These are phyloP conservation scores for Fraxinus quadrangulata DNA, from an alignment of 257 asterid genomes.

Conservation along the genomic window DNA sequence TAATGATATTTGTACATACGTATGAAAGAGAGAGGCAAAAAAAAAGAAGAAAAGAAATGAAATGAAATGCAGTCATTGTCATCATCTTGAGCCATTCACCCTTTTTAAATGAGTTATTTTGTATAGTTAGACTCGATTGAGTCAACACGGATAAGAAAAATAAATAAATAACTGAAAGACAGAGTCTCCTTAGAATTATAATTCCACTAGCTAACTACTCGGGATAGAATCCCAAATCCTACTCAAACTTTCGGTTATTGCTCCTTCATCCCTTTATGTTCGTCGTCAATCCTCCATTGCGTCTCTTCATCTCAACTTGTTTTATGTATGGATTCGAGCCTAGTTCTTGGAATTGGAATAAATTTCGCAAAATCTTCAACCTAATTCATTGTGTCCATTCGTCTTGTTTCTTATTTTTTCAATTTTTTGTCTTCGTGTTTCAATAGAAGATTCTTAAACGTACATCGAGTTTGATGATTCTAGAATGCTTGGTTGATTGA, in stretches of 20 bases:
- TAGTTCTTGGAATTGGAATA: not conserved
- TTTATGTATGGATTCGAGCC: not conserved
- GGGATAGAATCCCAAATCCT: not conserved
- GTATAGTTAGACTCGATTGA: too few species aligned
- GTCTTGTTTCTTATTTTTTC: too few species aligned
- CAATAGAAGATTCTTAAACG: not conserved
- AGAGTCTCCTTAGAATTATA: not conserved
- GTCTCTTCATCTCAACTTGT: not conserved
- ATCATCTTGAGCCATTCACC: too few species aligned
- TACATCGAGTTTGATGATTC: not conserved
- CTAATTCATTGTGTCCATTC: not conserved
- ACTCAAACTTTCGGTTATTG: not conserved
- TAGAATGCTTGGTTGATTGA: not conserved
- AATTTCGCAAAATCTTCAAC: not conserved
- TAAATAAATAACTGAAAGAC: not conserved
- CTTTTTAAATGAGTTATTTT: too few species aligned
- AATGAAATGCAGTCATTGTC: too few species aligned
- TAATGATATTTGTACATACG: too few species aligned
- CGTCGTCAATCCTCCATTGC: not conserved
- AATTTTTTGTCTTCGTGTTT: not conserved
- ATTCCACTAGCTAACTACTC: not conserved
- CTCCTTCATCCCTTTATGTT: not conserved
- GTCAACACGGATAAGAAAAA: not conserved
- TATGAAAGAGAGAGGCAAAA: too few species aligned
- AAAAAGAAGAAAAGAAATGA: too few species aligned